Conservation (phyloP, 106 monocot species). For the Cymbidium sinense region DNA sequence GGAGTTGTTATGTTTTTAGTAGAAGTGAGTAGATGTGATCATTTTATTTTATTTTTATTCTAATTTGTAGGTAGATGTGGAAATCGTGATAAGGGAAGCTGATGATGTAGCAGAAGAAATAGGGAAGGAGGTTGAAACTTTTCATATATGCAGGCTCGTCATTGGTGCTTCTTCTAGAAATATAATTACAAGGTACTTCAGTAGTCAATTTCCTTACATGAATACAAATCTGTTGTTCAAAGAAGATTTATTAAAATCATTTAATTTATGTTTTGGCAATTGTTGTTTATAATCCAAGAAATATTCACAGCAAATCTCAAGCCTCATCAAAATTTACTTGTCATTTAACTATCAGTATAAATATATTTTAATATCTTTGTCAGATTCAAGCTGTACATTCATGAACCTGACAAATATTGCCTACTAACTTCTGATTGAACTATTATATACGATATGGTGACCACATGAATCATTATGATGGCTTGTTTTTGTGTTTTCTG, state of each 20-base stretch:
- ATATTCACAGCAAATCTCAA: background rate
- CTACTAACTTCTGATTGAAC: too few species aligned
- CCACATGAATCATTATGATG: too few species aligned
- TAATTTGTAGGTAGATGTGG: constrained; percentile 53
- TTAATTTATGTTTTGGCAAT: background rate
- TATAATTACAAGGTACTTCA: constrained; percentile 17
- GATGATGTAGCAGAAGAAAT: constrained; percentile 69
- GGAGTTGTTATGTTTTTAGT: background rate
- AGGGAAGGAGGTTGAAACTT: constrained; percentile 39
- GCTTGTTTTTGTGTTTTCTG: too few species aligned
- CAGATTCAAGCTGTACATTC: too few species aligned
- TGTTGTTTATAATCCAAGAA: background rate
- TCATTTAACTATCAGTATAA: background rate
- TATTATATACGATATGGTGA: too few species aligned
- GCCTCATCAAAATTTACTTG: background rate
- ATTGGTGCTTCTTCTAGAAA: constrained; percentile 61
- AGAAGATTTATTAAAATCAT: background rate
- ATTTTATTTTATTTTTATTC: background rate
- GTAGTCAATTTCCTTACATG: background rate
- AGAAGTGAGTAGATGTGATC: too few species aligned
- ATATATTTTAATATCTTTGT: background rate
- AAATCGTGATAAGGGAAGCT: constrained; percentile 54
- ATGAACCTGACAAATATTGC: too few species aligned
- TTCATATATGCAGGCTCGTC: constrained; percentile 48
- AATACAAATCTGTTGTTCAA: background rate